Evolutionary conservation across 306 rosid genomes (phyloP).

Genomic region (Vachellia pachyceras): DNA sequence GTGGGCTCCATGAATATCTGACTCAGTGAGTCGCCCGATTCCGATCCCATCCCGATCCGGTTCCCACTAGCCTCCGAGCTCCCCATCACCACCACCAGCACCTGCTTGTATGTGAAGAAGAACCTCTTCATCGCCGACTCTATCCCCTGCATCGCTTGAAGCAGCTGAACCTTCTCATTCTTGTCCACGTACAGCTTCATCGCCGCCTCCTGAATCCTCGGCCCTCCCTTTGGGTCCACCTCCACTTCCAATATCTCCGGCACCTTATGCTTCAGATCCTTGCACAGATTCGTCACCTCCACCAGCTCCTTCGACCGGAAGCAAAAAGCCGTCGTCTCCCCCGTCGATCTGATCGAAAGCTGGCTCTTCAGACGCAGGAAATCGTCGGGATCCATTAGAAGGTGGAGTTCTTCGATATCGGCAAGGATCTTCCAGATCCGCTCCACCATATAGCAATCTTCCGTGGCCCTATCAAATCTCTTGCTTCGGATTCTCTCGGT

Average conservation of each 20-base stretch:
- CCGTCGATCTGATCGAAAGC: conserved; percentile 38
- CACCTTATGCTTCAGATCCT: conserved; percentile 71
- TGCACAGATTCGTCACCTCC: conserved; percentile 62
- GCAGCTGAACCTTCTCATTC: conserved; percentile 54
- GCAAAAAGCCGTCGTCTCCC: conserved; percentile 70
- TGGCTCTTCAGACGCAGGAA: conserved; percentile 71
- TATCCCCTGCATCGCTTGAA: conserved; percentile 77
- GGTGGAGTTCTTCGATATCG: conserved; percentile 72
- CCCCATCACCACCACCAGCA: conserved; percentile 71
- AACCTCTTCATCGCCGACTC: conserved; percentile 79
- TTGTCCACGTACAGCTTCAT: conserved; percentile 79
- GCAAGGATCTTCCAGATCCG: conserved; percentile 77
- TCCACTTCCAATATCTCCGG: conserved; percentile 78
- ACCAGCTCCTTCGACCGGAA: conserved; percentile 77
- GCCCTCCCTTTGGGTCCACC: conserved; percentile 94
- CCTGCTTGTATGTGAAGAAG: conserved; percentile 82
- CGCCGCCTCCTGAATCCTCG: conserved; percentile 89
- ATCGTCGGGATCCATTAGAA: conserved; percentile 91
- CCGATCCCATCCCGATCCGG: conserved; percentile 47
- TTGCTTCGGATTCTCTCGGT: conserved; percentile 44
- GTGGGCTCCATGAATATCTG: conserved; percentile 83
- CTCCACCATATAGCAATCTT: conserved; percentile 67
- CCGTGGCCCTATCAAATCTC: conserved; percentile 58
- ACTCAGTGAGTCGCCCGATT: conserved; percentile 64
- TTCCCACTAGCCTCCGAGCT: conserved; percentile 70